Evolutionary conservation across 2,329 filamentous ascomycete species (phyloP), one percentile per base, ranked within the genome.

Genomic region (Hypoxylon sp.): DNA sequence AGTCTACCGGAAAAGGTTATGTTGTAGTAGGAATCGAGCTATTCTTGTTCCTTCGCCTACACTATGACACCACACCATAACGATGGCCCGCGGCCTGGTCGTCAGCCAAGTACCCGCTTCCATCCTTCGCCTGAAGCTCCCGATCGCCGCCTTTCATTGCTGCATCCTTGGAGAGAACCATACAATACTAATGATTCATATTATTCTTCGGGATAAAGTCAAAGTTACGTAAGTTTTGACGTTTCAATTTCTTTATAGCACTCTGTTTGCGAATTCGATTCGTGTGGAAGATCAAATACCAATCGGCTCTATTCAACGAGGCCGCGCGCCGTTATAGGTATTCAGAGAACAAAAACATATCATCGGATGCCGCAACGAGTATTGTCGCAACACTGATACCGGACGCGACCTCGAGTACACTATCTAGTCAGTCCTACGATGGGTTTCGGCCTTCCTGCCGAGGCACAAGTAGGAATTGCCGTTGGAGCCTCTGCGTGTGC

Each of bases 401-500:
- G 11, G 38, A 30, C 45, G 10, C 50, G 17, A 13, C 25, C 5
- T 41, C 50, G 3, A 46, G 14, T 36, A 3, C 36, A 2, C 10
- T 57, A 17, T 30, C 17, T 21, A 10, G 38, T 4, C 25, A 10
- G 38, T 4, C 25, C 43, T 13, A 23, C 36, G 19, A 53, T 38
- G 19, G 34, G 10, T 19, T 43, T 58, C 10, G 28, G 52, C 4
- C 25, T 68, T 5, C 45, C 63, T 14, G 45, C 28, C 1, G 63
- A 60, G 17, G 62, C 55, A 13, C 55, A 63, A 21, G 63, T 61
- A 41, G 65, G 68, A 13, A 43, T 43, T 9, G 38, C 38, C 2
- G 50, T 72, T 5, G 60, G 58, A n/a, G 63, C 43, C 3, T 58
- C 41, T 3, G 36, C 65, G 11, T 58, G 36, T 30, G 60, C 55